phyloP scores from a whole-genome alignment of 1,139 yeast genomes.

The Taphrina confusa region DNA sequence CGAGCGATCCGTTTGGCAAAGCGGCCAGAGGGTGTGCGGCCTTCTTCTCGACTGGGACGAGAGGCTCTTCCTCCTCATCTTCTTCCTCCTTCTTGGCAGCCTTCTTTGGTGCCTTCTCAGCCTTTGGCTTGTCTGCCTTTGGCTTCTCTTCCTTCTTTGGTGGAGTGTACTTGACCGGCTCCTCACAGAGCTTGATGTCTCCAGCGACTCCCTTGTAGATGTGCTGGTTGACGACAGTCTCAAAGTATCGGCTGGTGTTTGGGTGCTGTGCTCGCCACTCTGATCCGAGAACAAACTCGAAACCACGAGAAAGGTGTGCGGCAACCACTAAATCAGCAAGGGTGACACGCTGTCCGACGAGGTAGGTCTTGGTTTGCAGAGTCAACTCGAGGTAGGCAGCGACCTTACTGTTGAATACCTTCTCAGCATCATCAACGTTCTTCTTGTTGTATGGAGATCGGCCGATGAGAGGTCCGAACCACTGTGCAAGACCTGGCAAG shows the following conservation, averaged over 20 bases:
- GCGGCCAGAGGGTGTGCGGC: conserved; percentile 87
- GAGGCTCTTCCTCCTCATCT: conserved; percentile 37
- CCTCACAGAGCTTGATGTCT: conserved; percentile 34
- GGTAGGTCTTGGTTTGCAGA: conserved; percentile 74
- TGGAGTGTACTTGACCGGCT: conserved; percentile 61
- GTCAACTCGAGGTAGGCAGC: conserved; percentile 56
- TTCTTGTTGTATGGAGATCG: conserved; percentile 76
- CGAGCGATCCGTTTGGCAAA: conserved; percentile 64
- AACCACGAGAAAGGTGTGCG: conserved; percentile 62
- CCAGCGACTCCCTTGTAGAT: conserved; percentile 54
- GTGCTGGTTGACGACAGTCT: conserved; percentile 63
- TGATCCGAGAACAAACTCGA: conserved; percentile 66
- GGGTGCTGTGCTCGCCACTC: conserved; percentile 80
- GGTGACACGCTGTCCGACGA: conserved; percentile 87
- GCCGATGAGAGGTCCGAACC: conserved; percentile 54
- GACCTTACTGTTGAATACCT: conserved; percentile 49
- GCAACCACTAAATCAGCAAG: conserved; percentile 79
- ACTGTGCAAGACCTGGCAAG: conserved; percentile 51
- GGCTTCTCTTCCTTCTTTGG: conserved; percentile 63
- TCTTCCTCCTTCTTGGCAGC: conserved; percentile 33
- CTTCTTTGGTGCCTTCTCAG: conserved; percentile 17
- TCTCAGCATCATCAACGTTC: conserved; percentile 60
- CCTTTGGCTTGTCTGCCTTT: conserved; percentile 43
- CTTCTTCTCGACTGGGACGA: conserved; percentile 42
- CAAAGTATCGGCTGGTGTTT: conserved; percentile 79